These are phyloP conservation scores for Lonicera japonica DNA, from an alignment of 129 eudicot genomes.

Conservation along the genomic window DNA sequence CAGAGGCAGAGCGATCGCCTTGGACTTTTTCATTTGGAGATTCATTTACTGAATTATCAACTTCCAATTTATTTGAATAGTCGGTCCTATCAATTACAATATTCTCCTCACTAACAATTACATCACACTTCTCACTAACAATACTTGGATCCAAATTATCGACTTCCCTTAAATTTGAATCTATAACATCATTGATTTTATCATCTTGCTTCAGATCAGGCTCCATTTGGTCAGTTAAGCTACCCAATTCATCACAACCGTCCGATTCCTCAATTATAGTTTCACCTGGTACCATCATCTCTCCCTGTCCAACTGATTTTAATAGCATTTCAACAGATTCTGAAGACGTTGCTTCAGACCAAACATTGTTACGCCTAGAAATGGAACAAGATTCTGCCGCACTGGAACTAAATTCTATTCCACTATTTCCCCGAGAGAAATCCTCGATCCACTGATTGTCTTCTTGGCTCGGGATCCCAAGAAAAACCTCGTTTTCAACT, in stretches of 20 bases:
- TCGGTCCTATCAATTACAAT: constrained; percentile 10
- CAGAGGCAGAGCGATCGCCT: constrained; percentile 26
- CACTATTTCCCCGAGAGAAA: constrained; percentile 66
- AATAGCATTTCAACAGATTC: constrained; percentile 97
- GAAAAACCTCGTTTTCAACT: constrained; percentile 88
- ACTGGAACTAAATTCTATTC: constrained; percentile 60
- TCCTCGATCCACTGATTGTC: constrained; percentile 96
- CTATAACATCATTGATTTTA: constrained; percentile 7
- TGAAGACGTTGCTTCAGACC: constrained; percentile 99
- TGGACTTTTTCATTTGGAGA: constrained; percentile 23
- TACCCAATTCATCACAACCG: constrained; percentile 24
- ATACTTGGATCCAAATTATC: constrained; percentile 16
- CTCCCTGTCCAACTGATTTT: constrained; percentile 86
- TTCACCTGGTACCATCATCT: constrained; percentile 37
- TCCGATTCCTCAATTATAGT: constrained; percentile 24
- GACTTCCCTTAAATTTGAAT: constrained; percentile 6
- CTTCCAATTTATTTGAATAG: constrained; percentile 22
- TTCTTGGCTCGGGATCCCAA: constrained; percentile 88
- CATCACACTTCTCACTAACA: constrained; percentile 26
- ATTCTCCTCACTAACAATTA: constrained; percentile 11
- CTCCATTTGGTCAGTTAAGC: constrained; percentile 24
- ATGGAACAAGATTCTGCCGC: constrained; percentile 65
- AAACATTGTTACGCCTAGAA: constrained; percentile 73
- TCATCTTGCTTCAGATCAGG: constrained; percentile 14
- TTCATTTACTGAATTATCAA: constrained; percentile 11